Evolutionary conservation across 2,329 filamentous ascomycete genomes (phyloP), one percentile per base, ranked within the genome.

Genomic region (Aureobasidium pullulans): DNA sequence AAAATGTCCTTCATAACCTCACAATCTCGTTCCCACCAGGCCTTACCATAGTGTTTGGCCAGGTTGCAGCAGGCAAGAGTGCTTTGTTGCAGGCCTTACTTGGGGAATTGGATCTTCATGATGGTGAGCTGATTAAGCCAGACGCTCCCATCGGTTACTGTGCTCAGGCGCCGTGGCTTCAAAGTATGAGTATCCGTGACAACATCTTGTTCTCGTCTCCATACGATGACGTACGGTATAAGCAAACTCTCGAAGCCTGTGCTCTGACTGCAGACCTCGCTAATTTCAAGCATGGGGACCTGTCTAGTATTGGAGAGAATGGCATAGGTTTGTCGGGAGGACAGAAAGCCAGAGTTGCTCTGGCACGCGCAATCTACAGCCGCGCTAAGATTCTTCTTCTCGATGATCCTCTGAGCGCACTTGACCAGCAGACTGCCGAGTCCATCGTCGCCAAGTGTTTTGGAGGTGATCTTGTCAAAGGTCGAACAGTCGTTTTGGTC

Each of bases 181-280:
- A 87, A 64, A 87, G 82, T 62, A 87, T 86, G 84, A 86, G 79
- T 60, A 85, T 88, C 29, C 78, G 84, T 29, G 84, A 88, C 43
- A 88, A 87, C 62, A 87, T 88, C 31, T 72, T 87, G 0, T 87
- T 87, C 69, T 82, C 80, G 5, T 77, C 80, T 3, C 78, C 80
- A 0, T 86, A 91, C 66, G 87, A 96, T 61, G 84, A 88, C 62
- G 75, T 76, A 15, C 78, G 83, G 66, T 96, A 79, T 77, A 81
- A 84, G 59, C 80, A 86, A 39, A 86, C 92, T n/a, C 67, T 87
- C 2, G 82, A 86, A 61, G 83, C 79, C 4, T 87, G 84, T 66
- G 82, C 82, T 3, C 70, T 88, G 28, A 75, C 81, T 28, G 79
- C 81, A 1, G 85, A 88, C 68, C 77, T 88, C 62, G 77, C 77